Percentiles rank a stretch among this genome's conserved stretches.
Conservation (phyloP, 192 early-diverging fungal species). For the Glomus cerebriforme region DNA sequence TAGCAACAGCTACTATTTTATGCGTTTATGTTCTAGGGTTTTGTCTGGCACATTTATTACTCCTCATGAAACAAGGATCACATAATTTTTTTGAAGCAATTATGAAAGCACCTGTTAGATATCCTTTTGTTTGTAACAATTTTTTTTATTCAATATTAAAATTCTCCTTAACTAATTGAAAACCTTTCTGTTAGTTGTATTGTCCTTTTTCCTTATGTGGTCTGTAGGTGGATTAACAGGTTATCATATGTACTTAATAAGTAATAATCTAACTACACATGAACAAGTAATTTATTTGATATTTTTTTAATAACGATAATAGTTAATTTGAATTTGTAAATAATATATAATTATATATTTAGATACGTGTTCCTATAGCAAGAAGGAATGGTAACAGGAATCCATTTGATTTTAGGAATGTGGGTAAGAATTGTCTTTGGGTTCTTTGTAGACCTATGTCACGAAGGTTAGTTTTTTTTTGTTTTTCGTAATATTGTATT, state of each 20-base stretch:
- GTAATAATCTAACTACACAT: conserved; percentile 83
- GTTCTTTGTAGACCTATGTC: conserved; percentile 58
- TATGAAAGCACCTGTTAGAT: conserved; percentile 25
- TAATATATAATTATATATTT: not conserved
- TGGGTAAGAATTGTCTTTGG: conserved; percentile 51
- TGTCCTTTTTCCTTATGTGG: conserved; percentile 62
- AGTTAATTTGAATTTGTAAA: not conserved
- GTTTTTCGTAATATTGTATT: not conserved
- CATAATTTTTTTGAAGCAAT: not conserved
- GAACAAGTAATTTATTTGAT: conserved; percentile 60
- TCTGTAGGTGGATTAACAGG: conserved; percentile 71
- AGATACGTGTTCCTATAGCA: conserved; percentile 45
- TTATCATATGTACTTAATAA: conserved; percentile 76
- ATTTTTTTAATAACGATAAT: not conserved
- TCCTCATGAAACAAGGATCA: conserved; percentile 36
- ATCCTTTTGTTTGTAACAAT: conserved; percentile 23
- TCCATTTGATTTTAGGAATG: conserved; percentile 55
- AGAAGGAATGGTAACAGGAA: conserved; percentile 41
- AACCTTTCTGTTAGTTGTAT: conserved; percentile 63
- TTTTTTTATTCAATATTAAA: not conserved
- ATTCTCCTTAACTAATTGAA: conserved; percentile 37
- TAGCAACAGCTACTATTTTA: conserved; percentile 62
- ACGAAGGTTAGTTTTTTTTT: conserved; percentile 43
- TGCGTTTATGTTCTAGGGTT: conserved; percentile 63
- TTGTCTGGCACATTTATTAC: conserved; percentile 58